phyloP scores from a whole-genome alignment of 169 alveolate genomes.

The Eimeria acervulina region DNA sequence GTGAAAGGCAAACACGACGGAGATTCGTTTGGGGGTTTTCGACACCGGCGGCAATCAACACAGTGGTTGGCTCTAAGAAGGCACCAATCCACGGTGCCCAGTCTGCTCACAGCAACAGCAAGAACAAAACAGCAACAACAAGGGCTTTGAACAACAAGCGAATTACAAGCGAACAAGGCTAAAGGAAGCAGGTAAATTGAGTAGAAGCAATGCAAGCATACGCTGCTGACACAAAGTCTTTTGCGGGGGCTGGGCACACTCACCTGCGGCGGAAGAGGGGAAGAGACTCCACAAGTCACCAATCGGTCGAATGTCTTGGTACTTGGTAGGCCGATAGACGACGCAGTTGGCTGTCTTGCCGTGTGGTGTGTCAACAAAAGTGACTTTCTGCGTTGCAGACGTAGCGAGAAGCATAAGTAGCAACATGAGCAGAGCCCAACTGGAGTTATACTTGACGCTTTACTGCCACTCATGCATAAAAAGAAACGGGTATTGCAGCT shows the following conservation, averaged over 20 bases:
- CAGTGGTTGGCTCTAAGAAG: conserved; percentile 74
- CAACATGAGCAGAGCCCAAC: too few species aligned
- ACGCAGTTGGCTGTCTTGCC: conserved; percentile 78
- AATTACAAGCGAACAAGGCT: background rate
- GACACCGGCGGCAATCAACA: conserved; percentile 58
- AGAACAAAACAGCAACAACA: background rate
- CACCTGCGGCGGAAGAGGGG: conserved; percentile 78
- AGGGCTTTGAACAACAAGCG: background rate
- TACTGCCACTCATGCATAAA: too few species aligned
- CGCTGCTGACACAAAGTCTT: too few species aligned
- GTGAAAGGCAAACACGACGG: conserved; percentile 74
- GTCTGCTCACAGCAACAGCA: conserved; percentile 50
- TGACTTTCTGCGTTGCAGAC: conserved; percentile 17
- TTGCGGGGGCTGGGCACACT: too few species aligned
- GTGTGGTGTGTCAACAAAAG: conserved; percentile 44
- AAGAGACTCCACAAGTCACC: conserved; percentile 62
- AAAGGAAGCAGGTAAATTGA: background rate
- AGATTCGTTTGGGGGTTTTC: conserved; percentile 17
- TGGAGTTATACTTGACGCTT: too few species aligned
- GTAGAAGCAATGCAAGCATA: background rate
- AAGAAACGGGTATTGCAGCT: background rate
- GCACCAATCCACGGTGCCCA: conserved; percentile 83
- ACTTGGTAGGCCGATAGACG: conserved; percentile 78
- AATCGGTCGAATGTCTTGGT: conserved; percentile 74
- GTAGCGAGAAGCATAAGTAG: background rate